A percentile compares a stretch with the other conserved stretches of the same genome.
These are phyloP conservation scores for Dioscorea alata DNA, from an alignment of 106 monocot species.

Conservation along the genomic window DNA sequence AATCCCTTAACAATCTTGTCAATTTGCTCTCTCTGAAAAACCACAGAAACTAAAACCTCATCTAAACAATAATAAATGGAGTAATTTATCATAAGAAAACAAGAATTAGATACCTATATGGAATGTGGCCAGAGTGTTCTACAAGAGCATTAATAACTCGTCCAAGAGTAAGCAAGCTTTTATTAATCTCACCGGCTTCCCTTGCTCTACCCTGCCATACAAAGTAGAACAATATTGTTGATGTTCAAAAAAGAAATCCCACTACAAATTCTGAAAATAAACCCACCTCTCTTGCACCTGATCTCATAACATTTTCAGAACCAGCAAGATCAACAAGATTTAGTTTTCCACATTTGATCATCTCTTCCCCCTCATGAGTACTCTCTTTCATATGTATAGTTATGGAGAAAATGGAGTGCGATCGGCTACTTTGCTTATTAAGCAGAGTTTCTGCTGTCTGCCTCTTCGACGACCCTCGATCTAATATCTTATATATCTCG, in stretches of 20 bases:
- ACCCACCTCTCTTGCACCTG: constrained; percentile 82
- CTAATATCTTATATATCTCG: constrained; percentile 87
- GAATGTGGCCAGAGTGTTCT: constrained; percentile 89
- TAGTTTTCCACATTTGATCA: constrained; percentile 92
- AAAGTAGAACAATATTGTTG: not conserved
- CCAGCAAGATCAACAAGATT: constrained; percentile 99
- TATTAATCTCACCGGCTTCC: constrained; percentile 97
- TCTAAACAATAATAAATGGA: not conserved
- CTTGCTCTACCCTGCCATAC: constrained; percentile 84
- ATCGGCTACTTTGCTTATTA: constrained; percentile 92
- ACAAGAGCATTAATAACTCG: constrained; percentile 96
- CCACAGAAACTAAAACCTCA: constrained; percentile 4
- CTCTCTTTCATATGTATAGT: constrained; percentile 83
- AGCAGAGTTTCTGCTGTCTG: constrained; percentile 80
- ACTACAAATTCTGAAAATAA: not conserved
- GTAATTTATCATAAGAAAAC: constrained; percentile 4
- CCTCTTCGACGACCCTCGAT: constrained; percentile 72
- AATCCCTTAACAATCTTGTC: constrained; percentile 88
- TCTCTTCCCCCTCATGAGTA: constrained; percentile 79
- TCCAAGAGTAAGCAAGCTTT: constrained; percentile 94
- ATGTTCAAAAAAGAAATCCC: not conserved
- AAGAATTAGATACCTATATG: constrained; percentile 63
- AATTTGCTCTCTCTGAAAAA: constrained; percentile 82
- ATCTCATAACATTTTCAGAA: constrained; percentile 74
- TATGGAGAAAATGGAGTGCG: constrained; percentile 90